phyloP scores from a whole-genome alignment of 2,329 filamentous ascomycete species.

The Pyrenophora seminiperda region DNA sequence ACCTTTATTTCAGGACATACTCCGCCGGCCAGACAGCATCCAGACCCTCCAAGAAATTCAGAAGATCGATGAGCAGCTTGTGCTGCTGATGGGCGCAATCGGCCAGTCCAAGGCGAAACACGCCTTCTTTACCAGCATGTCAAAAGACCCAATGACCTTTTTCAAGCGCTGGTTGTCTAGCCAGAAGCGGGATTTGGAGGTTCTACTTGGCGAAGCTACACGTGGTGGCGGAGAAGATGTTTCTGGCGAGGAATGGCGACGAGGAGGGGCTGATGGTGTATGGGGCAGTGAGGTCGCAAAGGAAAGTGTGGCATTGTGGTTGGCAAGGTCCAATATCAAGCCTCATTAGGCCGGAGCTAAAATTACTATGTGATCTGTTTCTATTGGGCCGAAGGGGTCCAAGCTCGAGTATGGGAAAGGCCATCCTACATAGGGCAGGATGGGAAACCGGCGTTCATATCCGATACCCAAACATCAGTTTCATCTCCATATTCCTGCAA shows the following conservation, averaged over 20 bases:
- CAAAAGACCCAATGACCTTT: constrained; percentile 82
- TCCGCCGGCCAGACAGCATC: constrained; percentile 54
- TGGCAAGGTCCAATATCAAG: constrained; percentile 52
- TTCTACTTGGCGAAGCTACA: constrained; percentile 81
- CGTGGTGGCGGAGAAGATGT: constrained; percentile 59
- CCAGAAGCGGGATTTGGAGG: constrained; percentile 87
- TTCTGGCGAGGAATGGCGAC: constrained; percentile 71
- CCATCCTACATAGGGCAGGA: neutral
- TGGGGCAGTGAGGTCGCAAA: constrained; percentile 67
- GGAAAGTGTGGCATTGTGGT: constrained; percentile 66
- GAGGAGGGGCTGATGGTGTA: constrained; percentile 64
- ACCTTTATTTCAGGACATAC: constrained; percentile 63
- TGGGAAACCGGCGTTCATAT: constrained; percentile 16
- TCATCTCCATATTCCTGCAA: constrained; percentile 1
- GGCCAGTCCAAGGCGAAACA: constrained; percentile 87
- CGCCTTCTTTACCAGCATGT: constrained; percentile 79
- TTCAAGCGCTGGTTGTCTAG: constrained; percentile 86
- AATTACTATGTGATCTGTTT: neutral
- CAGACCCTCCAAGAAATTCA: constrained; percentile 76
- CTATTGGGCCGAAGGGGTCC: neutral
- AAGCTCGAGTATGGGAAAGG: neutral
- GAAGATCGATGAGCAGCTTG: constrained; percentile 81
- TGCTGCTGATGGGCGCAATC: constrained; percentile 80
- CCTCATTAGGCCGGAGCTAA: constrained; percentile 27
- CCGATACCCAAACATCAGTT: constrained; percentile 22